phyloP scores from a whole-genome alignment of 2,329 filamentous ascomycete genomes.

The Hypoxylon sp. region DNA sequence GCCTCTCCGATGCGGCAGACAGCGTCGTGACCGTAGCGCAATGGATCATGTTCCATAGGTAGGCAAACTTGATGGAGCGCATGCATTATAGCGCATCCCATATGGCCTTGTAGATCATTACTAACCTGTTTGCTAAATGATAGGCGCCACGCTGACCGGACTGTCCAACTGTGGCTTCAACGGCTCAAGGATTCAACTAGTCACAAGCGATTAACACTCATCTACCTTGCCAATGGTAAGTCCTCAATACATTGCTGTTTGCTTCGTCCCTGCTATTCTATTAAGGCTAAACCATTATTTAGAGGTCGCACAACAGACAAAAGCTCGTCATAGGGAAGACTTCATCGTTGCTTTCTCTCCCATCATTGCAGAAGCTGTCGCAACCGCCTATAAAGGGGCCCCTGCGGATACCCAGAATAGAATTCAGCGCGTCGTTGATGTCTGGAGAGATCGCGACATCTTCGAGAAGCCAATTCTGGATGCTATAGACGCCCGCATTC shows the following conservation, averaged over 20 bases:
- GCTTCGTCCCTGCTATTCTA: background rate
- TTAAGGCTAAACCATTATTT: conserved; percentile 38
- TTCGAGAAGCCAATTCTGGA: conserved; percentile 86
- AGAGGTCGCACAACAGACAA: conserved; percentile 98
- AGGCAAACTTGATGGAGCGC: conserved; percentile 53
- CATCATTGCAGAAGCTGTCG: conserved; percentile 90
- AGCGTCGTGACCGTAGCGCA: conserved; percentile 96
- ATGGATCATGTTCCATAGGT: conserved; percentile 99
- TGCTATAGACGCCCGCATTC: conserved; percentile 83
- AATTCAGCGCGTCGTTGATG: conserved; percentile 89
- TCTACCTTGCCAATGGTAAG: conserved; percentile 95
- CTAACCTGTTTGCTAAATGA: conserved; percentile 51
- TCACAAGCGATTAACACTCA: conserved; percentile 87
- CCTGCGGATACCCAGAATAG: conserved; percentile 89
- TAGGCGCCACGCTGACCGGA: conserved; percentile 92
- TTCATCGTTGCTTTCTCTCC: conserved; percentile 94
- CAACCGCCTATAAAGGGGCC: conserved; percentile 91
- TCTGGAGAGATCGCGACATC: conserved; percentile 89
- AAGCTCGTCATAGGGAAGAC: conserved; percentile 91
- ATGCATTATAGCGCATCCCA: conserved; percentile 12
- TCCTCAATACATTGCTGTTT: conserved; percentile 9
- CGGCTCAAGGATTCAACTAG: conserved; percentile 89
- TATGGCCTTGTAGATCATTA: conserved; percentile 30
- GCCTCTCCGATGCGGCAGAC: conserved; percentile 96
- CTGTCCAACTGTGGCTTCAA: conserved; percentile 91